A percentile compares a stretch with the other conserved stretches of the same genome.
These are phyloP conservation scores for Citrus unshiu DNA, from an alignment of 345 rosid species.

Conservation along the genomic window DNA sequence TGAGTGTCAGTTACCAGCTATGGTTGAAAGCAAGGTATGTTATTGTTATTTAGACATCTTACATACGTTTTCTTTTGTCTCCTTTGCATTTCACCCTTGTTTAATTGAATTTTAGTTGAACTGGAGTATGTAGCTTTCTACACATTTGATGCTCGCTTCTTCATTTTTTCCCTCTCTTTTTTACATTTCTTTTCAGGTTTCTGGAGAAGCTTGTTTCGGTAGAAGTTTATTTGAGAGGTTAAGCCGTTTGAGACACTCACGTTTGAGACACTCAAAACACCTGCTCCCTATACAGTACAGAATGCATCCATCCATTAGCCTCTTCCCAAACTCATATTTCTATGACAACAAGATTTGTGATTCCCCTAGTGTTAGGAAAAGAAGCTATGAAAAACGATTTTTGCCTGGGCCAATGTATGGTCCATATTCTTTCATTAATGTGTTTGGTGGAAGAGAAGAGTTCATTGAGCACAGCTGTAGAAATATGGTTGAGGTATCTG, in stretches of 20 bases:
- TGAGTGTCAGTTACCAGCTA: constrained; percentile 47
- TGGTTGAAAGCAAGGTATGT: constrained; percentile 45
- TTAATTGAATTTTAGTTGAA: neutral
- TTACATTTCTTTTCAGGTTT: constrained; percentile 27
- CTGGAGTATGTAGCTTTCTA: neutral
- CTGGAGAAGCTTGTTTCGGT: constrained; percentile 35
- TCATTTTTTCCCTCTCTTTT: no score
- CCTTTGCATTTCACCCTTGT: neutral
- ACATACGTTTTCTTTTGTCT: neutral
- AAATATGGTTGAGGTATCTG: constrained; percentile 45
- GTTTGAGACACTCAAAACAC: constrained; percentile 40
- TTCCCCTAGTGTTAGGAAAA: neutral
- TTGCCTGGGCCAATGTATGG: constrained; percentile 12
- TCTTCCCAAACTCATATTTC: constrained; percentile 50
- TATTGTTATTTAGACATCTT: neutral
- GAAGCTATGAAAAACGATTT: neutral
- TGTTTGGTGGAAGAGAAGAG: neutral
- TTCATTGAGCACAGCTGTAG: neutral
- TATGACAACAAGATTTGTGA: constrained; percentile 22
- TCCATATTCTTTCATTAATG: constrained; percentile 36
- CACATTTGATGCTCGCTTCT: neutral
- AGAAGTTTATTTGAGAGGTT: constrained; percentile 74
- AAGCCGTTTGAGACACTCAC: constrained; percentile 28
- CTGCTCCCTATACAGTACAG: constrained; percentile 58
- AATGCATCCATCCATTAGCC: constrained; percentile 76